Conservation (phyloP, 257 asterid species). For the Solanum ossicruentum region DNA sequence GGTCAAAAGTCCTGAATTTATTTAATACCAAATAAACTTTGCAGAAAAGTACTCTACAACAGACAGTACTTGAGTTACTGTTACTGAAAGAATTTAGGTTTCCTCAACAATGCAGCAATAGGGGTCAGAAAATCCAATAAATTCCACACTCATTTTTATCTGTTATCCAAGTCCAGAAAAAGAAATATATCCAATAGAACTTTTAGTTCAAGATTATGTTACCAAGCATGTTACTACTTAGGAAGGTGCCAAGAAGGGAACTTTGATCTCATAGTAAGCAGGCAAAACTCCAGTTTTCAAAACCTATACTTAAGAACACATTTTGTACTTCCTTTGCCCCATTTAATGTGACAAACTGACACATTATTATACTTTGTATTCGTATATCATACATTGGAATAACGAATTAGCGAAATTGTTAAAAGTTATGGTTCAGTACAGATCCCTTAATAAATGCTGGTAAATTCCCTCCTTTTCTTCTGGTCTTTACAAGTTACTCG, state of each 20-base stretch:
- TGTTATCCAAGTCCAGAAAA: background rate
- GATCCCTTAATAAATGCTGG: background rate
- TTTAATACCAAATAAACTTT: background rate
- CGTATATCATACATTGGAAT: background rate
- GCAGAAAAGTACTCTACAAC: background rate
- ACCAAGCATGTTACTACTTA: background rate
- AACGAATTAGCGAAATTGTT: background rate
- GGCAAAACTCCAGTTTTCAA: background rate
- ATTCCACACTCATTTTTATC: background rate
- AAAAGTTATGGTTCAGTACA: background rate
- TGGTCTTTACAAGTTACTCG: background rate
- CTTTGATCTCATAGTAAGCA: background rate
- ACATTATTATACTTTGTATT: background rate
- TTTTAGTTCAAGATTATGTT: background rate
- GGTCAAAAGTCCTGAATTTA: constrained; percentile 55
- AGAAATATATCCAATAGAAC: background rate
- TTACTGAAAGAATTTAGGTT: background rate
- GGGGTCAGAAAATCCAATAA: background rate
- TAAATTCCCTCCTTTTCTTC: background rate
- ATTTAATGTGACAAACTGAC: background rate
- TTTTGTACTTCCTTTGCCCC: background rate
- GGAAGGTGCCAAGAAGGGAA: background rate
- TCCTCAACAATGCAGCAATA: background rate
- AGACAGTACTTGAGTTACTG: background rate
- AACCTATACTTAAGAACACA: background rate